Evolutionary conservation across 1,284 basidiomycete genomes (phyloP).

Genomic region (Apiotrichum laibachii): DNA sequence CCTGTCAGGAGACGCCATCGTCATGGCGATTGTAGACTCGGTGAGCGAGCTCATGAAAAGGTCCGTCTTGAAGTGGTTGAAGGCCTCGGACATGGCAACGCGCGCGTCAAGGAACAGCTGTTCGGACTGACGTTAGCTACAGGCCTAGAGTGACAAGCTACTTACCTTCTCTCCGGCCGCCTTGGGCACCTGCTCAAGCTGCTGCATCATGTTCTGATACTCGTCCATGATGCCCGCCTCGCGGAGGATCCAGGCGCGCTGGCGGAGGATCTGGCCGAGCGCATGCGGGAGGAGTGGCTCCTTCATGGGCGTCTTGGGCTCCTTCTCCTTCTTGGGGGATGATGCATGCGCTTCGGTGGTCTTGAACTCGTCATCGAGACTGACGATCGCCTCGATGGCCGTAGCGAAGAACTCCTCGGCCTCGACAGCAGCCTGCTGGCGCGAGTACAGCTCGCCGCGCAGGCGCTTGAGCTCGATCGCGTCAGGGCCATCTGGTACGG

Average conservation of each 20-base stretch:
- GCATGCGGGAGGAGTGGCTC: constrained; percentile 68
- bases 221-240: constrained; percentile 57
- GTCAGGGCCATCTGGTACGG: constrained; percentile 52
- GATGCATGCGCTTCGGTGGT: constrained; percentile 50
- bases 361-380: constrained; percentile 37
- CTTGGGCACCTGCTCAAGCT: constrained; percentile 43
- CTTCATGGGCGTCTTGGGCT: constrained; percentile 51
- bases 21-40: constrained; percentile 80
- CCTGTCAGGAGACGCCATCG: constrained; percentile 67
- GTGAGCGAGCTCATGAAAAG: constrained; percentile 81
- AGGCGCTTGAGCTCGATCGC: constrained; percentile 63
- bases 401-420: constrained; percentile 52
- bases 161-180: constrained; percentile 32
- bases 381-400: constrained; percentile 36
- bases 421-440: constrained; percentile 57
- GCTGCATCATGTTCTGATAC: constrained; percentile 60
- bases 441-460: constrained; percentile 54
- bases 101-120: constrained; percentile 69
- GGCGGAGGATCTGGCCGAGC: constrained; percentile 65
- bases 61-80: constrained; percentile 72
- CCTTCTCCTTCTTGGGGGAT: constrained; percentile 34
- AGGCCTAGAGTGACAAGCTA: neutral
- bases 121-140: constrained; percentile 58
- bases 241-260: constrained; percentile 73
- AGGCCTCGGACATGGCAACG: constrained; percentile 69